Conservation (phyloP, 2,329 filamentous ascomycete genomes). For the Fragosphaeria purpurea region DNA sequence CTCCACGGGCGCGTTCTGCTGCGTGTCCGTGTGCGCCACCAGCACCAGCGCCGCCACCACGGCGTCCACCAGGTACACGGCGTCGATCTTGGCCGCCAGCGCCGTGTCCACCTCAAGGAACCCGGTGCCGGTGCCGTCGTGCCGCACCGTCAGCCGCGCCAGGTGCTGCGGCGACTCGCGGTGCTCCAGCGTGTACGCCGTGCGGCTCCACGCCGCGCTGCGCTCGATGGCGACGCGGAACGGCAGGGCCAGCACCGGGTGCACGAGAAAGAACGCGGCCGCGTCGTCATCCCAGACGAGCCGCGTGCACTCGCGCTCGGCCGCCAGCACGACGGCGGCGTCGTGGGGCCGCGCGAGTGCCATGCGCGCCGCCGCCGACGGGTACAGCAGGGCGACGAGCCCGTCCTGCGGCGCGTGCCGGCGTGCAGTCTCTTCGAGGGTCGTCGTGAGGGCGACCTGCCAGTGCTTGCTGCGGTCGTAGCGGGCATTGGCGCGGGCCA, state of each 20-base stretch:
- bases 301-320: constrained; percentile 58
- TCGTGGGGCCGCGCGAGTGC: constrained; percentile 52
- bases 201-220: constrained; percentile 47
- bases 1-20: constrained; percentile 35
- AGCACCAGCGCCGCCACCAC: constrained; percentile 50
- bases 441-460: constrained; percentile 48
- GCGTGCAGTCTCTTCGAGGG: constrained; percentile 45
- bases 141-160: constrained; percentile 48
- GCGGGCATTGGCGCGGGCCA: constrained; percentile 22
- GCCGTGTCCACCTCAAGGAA: constrained; percentile 53
- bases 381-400: constrained; percentile 59
- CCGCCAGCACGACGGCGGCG: constrained; percentile 48
- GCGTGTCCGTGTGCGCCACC: constrained; percentile 47
- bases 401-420: constrained; percentile 48
- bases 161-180: constrained; percentile 51
- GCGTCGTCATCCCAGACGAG: constrained; percentile 62
- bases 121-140: constrained; percentile 41
- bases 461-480: constrained; percentile 35
- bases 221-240: constrained; percentile 52
- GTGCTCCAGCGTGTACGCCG: constrained; percentile 57
- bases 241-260: constrained; percentile 52
- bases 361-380: constrained; percentile 51
- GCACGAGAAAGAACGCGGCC: constrained; percentile 49
- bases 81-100: constrained; percentile 48
- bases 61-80: constrained; percentile 53